phyloP scores from a whole-genome alignment of 495 filamentous ascomycete species.

The Saxophila tyrrhenica region DNA sequence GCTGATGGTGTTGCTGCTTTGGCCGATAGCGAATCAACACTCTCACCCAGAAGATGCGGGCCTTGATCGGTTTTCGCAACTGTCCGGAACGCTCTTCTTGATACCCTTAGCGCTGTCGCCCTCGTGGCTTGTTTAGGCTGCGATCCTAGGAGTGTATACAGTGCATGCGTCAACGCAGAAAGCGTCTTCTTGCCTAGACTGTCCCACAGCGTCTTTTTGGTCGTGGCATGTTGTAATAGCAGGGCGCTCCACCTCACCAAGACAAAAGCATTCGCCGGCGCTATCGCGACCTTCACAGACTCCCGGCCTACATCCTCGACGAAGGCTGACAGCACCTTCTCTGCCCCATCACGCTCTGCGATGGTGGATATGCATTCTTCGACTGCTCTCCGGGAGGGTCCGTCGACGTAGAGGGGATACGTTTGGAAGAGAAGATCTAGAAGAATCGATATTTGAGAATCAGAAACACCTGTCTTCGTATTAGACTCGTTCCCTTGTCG shows the following conservation, averaged over 20 bases:
- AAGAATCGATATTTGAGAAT: slow-evolving; percentile 25
- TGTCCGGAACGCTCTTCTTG: slow-evolving; percentile 38
- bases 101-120: slow-evolving; percentile 56
- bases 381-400: slow-evolving; percentile 67
- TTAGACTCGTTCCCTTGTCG: neutral
- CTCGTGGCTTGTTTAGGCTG: slow-evolving; percentile 46
- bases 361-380: slow-evolving; percentile 61
- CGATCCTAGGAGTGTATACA: slow-evolving; percentile 66
- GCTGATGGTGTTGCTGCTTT: slow-evolving; percentile 50
- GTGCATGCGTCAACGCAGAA: slow-evolving; percentile 48
- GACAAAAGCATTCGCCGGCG: slow-evolving; percentile 72
- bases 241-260: slow-evolving; percentile 80
- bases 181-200: slow-evolving; percentile 53
- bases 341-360: slow-evolving; percentile 39
- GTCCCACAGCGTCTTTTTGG: slow-evolving; percentile 47
- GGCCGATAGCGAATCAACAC: slow-evolving; percentile 52
- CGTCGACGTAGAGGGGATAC: slow-evolving; percentile 77
- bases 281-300: slow-evolving; percentile 59
- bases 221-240: slow-evolving; percentile 49
- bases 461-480: slow-evolving; percentile 9
- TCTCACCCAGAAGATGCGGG: slow-evolving; percentile 48
- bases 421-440: slow-evolving; percentile 70
- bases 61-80: slow-evolving; percentile 49
- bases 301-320: slow-evolving; percentile 49
- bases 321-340: slow-evolving; percentile 48